Evolutionary conservation across 2,329 filamentous ascomycete genomes (phyloP).

Genomic region (Davidsoniella eucalypti): DNA sequence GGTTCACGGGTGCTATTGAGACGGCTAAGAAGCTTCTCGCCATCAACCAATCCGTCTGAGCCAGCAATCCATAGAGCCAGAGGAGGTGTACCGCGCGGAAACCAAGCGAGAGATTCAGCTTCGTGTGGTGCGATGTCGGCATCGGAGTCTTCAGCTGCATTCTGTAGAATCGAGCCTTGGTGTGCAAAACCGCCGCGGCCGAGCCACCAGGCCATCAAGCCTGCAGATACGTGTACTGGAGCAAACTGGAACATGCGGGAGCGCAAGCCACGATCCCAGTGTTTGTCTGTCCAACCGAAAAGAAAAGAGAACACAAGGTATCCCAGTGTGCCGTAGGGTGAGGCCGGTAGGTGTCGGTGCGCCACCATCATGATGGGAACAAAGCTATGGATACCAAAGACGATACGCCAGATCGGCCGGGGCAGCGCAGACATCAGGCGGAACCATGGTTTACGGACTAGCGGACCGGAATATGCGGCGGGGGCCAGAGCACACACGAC

Average conservation of each 20-base stretch:
- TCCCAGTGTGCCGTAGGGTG: conserved; percentile 62
- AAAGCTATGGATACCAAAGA: conserved; percentile 87
- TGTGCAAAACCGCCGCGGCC: conserved; percentile 63
- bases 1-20: conserved; percentile 68
- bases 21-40: conserved; percentile 52
- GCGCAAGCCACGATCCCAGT: conserved; percentile 69
- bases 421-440: conserved; percentile 52
- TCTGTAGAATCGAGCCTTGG: conserved; percentile 76
- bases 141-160: conserved; percentile 49
- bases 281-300: conserved; percentile 70
- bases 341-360: conserved; percentile 47
- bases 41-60: conserved; percentile 71
- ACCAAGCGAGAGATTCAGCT: conserved; percentile 44
- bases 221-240: conserved; percentile 75
- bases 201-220: conserved; percentile 93
- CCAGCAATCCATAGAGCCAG: conserved; percentile 82
- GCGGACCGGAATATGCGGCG: conserved; percentile 72
- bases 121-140: conserved; percentile 16
- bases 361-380: conserved; percentile 88
- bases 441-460: conserved; percentile 79
- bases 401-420: conserved; percentile 55
- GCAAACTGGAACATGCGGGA: conserved; percentile 83
- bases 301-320: conserved; percentile 83
- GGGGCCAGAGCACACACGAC: conserved; percentile 87
- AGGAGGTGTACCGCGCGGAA: conserved; percentile 59